phyloP scores from a whole-genome alignment of 2,329 filamentous ascomycete genomes.

The Achaetomium macrosporum region DNA sequence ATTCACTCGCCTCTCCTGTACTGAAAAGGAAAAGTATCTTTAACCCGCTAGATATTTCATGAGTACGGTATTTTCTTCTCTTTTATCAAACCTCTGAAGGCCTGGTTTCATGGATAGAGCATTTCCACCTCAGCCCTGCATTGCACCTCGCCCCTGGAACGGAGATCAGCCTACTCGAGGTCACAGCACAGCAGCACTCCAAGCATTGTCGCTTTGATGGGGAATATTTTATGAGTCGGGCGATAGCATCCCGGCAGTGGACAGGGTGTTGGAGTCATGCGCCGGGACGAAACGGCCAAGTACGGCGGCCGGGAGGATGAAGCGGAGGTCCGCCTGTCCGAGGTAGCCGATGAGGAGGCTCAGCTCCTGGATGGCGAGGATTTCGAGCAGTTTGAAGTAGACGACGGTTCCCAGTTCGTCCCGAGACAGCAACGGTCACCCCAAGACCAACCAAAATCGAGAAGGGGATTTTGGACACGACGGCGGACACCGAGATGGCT shows the following conservation, averaged over 20 bases:
- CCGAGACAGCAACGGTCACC: not conserved
- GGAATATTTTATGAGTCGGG: not conserved
- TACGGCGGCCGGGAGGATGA: conserved; percentile 7
- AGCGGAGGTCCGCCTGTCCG: not conserved
- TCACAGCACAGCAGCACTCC: too few species aligned
- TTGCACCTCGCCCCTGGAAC: too few species aligned
- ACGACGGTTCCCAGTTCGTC: not conserved
- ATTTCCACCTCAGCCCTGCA: too few species aligned
- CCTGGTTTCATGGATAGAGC: too few species aligned
- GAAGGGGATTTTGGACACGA: not conserved
- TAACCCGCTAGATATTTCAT: too few species aligned
- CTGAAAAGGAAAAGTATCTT: too few species aligned
- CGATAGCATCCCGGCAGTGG: not conserved
- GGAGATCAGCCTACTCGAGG: too few species aligned
- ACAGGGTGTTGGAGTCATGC: not conserved
- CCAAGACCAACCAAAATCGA: not conserved
- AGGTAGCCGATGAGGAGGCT: conserved; percentile 16
- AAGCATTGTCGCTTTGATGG: not conserved
- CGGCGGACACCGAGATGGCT: conserved; percentile 5
- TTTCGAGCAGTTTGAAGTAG: conserved; percentile 19
- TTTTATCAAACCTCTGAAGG: too few species aligned
- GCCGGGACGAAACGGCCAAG: not conserved
- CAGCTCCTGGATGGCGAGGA: conserved; percentile 20
- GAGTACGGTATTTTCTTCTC: too few species aligned
- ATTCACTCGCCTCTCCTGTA: too few species aligned